phyloP scores from a whole-genome alignment of 73 alveolate genomes.

The Symbiodinium natans region DNA sequence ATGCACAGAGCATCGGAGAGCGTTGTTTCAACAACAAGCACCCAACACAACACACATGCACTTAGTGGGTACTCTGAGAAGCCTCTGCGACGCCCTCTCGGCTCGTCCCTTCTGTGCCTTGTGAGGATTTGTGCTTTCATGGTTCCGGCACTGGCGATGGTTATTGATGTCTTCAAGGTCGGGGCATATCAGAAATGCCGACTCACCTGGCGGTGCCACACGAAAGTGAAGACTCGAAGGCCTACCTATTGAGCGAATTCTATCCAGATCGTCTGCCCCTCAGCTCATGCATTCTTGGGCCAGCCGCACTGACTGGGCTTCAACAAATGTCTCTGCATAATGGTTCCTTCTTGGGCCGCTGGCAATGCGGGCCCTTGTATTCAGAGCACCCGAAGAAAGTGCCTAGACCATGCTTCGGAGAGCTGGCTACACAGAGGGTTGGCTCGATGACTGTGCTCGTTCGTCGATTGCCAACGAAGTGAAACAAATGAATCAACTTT shows the following conservation, averaged over 20 bases:
- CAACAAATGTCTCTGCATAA: neutral
- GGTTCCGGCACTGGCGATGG: constrained; percentile 70
- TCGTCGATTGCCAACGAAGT: too few relatives aligned
- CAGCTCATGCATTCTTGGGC: neutral
- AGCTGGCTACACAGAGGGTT: too few relatives aligned
- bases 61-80: too few relatives aligned
- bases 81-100: too few relatives aligned
- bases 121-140: constrained; percentile 67
- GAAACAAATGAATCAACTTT: too few relatives aligned
- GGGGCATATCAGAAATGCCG: neutral
- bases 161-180: constrained; percentile 67
- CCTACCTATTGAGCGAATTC: constrained; percentile 58
- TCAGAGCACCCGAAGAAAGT: too few relatives aligned
- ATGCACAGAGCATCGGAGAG: too few relatives aligned
- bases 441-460: too few relatives aligned
- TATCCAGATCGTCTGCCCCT: constrained; percentile 32
- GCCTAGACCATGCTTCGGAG: too few relatives aligned
- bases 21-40: too few relatives aligned
- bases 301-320: neutral
- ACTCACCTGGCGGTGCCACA: neutral
- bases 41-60: too few relatives aligned
- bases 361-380: neutral
- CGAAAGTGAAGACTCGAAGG: neutral
- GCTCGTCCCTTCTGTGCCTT: too few relatives aligned
- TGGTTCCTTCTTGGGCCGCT: neutral